These are phyloP conservation scores for Blastobotrys terrestris DNA, from an alignment of 805 yeast species.

Conservation along the genomic window DNA sequence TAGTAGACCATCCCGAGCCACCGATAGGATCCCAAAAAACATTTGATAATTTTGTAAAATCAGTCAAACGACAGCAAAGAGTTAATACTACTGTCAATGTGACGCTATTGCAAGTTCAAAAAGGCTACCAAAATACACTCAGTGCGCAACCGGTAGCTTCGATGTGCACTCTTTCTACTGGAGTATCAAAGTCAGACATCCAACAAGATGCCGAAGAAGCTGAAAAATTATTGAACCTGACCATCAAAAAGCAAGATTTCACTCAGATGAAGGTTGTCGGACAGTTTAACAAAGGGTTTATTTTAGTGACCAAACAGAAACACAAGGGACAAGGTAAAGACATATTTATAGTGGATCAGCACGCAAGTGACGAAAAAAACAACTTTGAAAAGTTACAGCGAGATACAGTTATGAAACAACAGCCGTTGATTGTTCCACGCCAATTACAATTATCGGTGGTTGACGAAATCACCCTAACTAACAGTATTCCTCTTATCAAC, in stretches of 20 bases:
- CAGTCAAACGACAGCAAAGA: background rate
- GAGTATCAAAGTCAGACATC: constrained; percentile 3
- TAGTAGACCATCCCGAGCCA: background rate
- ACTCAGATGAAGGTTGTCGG: constrained; percentile 73
- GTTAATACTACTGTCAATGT: background rate
- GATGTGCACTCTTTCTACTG: background rate
- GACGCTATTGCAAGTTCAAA: background rate
- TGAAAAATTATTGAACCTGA: constrained; percentile 52
- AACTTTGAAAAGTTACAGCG: constrained; percentile 71
- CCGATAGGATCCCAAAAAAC: background rate
- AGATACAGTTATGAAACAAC: constrained; percentile 54
- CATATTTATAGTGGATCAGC: constrained; percentile 89
- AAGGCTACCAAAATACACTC: background rate
- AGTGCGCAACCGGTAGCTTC: background rate
- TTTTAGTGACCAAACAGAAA: constrained; percentile 53
- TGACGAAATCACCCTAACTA: constrained; percentile 70
- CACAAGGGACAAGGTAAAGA: constrained; percentile 34
- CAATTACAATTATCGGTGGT: constrained; percentile 60
- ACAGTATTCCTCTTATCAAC: constrained; percentile 49
- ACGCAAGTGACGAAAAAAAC: constrained; percentile 93
- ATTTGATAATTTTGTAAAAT: background rate
- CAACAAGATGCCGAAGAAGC: constrained; percentile 34
- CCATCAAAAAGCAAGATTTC: constrained; percentile 69
- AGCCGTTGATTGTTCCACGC: constrained; percentile 59
- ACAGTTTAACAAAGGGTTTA: constrained; percentile 92